Evolutionary conservation across 169 alveolate species (phyloP), one percentile per base, ranked within the genome.

Genomic region (Plasmodium gonderi): DNA sequence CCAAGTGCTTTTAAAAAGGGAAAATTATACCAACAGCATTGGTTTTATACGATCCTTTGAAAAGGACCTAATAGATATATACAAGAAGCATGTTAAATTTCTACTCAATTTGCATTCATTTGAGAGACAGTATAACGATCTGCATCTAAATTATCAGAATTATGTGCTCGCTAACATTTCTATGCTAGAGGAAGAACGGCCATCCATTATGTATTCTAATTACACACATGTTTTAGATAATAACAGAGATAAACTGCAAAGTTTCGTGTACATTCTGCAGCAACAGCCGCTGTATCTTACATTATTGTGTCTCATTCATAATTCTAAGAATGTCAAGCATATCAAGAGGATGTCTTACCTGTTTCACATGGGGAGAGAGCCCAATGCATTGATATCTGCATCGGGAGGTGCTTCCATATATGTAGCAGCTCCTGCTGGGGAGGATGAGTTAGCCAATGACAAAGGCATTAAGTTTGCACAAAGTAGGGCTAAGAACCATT

Each of bases 1-100:
- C 3, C 97, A 95, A 44, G 40, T 94, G 6, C 14, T 95, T 3
- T 92, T 95, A 49, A 91, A 95, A 69, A 95, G 81, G 78, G 97
- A 95, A 67, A 96, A 90, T 33, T 91, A 94, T 36, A 80, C 72
- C 11, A 91, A 89, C 72, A 85, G 95, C 67, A 92, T 94, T 14
- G 45, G 87, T 14, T 95, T 94, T 45, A 51, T 95, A 11, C 94
- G 80, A 42, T 29, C 92, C 6, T 95, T 90, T 40, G 97, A 95
- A 85, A 95, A 94, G 14, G 97, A 95, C 31, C 82, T 95, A 40
- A 92, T 89, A 1, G 91, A 92, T 54, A 90, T 95, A 51, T 87
- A 94, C 14, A 89, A 79, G 49, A 93, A 90, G 26, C 97, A 95
- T 36, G 94, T 95, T 38, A 89, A 95, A 36, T 69, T 91, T 38